Conservation (phyloP, 2,329 filamentous ascomycete species). For the Macrophomina phaseolina region DNA sequence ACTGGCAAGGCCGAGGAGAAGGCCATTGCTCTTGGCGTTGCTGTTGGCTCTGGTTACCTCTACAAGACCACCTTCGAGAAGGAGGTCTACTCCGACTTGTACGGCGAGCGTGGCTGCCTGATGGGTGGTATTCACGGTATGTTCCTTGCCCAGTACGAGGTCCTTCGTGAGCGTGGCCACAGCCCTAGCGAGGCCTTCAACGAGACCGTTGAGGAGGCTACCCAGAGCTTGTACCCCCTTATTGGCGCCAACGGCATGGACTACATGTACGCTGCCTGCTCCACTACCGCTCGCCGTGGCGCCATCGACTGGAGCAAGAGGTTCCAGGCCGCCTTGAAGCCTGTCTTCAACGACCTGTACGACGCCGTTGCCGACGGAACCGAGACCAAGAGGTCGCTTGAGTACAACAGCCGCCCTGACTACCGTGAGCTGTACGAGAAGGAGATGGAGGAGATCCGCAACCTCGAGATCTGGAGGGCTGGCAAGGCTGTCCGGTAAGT, state of each 20-base stretch:
- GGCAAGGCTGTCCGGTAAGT: slow-evolving; percentile 85
- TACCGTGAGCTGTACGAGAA: slow-evolving; percentile 98
- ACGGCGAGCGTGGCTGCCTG: slow-evolving; percentile 99
- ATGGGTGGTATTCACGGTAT: slow-evolving; percentile 99
- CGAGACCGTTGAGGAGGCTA: slow-evolving; percentile 99
- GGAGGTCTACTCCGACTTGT: slow-evolving; percentile 99
- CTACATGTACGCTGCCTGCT: slow-evolving; percentile 99
- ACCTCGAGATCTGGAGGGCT: slow-evolving; percentile 98
- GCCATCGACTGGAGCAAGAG: slow-evolving; percentile 97
- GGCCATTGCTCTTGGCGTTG: slow-evolving; percentile 94
- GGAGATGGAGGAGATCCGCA: slow-evolving; percentile 98
- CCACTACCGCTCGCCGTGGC: slow-evolving; percentile 95
- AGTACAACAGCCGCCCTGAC: slow-evolving; percentile 94
- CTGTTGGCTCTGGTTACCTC: slow-evolving; percentile 96
- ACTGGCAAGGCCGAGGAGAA: slow-evolving; percentile 98
- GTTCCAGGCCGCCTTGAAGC: slow-evolving; percentile 99
- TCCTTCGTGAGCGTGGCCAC: slow-evolving; percentile 98
- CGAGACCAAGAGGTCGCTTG: slow-evolving; percentile 95
- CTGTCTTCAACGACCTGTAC: slow-evolving; percentile 97
- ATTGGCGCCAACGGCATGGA: slow-evolving; percentile 99
- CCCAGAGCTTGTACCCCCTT: slow-evolving; percentile 95
- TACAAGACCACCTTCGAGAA: slow-evolving; percentile 99
- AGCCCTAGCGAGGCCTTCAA: slow-evolving; percentile 98
- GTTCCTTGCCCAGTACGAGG: slow-evolving; percentile 99
- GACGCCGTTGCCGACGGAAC: slow-evolving; percentile 87